A percentile compares a stretch with the other conserved stretches of the same genome.
Conservation (phyloP, 257 asterid species). For the Euphrasia confusa region DNA sequence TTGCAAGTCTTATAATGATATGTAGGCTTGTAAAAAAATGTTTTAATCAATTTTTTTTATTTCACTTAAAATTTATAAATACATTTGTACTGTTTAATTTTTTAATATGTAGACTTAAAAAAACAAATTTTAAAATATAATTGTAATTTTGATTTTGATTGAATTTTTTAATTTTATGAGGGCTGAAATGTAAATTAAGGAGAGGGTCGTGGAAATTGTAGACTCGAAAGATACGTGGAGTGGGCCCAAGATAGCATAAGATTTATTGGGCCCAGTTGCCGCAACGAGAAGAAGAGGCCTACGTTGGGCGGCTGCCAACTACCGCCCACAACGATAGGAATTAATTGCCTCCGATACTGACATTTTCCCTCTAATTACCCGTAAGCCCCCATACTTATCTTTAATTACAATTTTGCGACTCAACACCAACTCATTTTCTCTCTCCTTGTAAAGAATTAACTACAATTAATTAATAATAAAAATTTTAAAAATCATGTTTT, state of each 20-base stretch:
- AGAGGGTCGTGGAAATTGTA: not conserved
- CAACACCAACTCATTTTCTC: not conserved
- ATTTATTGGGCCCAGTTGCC: conserved; percentile 29
- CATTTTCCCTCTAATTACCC: conserved; percentile 2
- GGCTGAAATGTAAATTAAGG: not conserved
- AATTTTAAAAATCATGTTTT: too few species aligned
- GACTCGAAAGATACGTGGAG: not conserved
- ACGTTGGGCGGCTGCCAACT: conserved; percentile 48
- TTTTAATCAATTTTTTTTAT: too few species aligned
- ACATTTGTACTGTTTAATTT: too few species aligned
- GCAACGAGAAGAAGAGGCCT: conserved; percentile 30
- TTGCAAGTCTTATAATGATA: too few species aligned
- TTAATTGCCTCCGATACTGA: conserved; percentile 17
- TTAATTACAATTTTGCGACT: not conserved
- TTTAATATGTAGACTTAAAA: too few species aligned
- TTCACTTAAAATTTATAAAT: too few species aligned
- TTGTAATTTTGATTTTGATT: too few species aligned
- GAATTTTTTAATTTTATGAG: too few species aligned
- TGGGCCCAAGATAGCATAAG: conserved; percentile 19
- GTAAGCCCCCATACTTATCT: not conserved
- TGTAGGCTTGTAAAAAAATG: too few species aligned
- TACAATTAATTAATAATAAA: too few species aligned
- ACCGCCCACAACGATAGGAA: conserved; percentile 26
- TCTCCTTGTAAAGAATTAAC: too few species aligned
- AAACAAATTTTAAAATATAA: too few species aligned